Conservation (phyloP, 176 grass and related monocot species). For the Melocanna baccifera region DNA sequence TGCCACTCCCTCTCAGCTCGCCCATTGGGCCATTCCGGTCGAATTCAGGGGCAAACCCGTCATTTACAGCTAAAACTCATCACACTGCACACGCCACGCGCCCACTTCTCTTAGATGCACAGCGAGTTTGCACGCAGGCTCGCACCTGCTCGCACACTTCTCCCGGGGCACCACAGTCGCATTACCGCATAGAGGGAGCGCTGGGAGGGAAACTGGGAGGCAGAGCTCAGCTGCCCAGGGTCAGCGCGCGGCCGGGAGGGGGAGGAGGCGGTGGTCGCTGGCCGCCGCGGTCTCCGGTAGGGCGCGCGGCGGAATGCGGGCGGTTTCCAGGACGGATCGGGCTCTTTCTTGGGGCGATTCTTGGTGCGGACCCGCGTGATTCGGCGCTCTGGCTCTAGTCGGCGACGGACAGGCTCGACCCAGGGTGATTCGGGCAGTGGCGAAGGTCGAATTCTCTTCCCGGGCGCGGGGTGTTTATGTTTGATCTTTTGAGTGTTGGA, state of each 20-base stretch:
- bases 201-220: neutral
- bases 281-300: neutral
- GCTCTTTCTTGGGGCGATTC: neutral
- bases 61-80: neutral
- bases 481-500: neutral
- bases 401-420: neutral
- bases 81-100: neutral
- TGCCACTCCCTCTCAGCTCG: no score
- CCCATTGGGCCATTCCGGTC: neutral
- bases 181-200: neutral
- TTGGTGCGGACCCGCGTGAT: neutral
- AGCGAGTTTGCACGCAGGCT: neutral
- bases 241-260: neutral
- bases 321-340: neutral
- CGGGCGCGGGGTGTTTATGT: neutral
- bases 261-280: neutral
- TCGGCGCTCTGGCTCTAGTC: neutral
- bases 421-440: neutral
- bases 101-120: slow-evolving; percentile 37
- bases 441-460: slow-evolving; percentile 15
- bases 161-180: slow-evolving; percentile 22
- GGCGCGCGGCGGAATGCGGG: slow-evolving; percentile 29
- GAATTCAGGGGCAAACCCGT: slow-evolving; percentile 15
- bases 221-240: neutral
- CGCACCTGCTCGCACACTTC: neutral